A percentile compares a stretch with the other conserved stretches of the same genome.
phyloP scores from a whole-genome alignment of 2,329 filamentous ascomycete species.

The Penicillium decumbens region DNA sequence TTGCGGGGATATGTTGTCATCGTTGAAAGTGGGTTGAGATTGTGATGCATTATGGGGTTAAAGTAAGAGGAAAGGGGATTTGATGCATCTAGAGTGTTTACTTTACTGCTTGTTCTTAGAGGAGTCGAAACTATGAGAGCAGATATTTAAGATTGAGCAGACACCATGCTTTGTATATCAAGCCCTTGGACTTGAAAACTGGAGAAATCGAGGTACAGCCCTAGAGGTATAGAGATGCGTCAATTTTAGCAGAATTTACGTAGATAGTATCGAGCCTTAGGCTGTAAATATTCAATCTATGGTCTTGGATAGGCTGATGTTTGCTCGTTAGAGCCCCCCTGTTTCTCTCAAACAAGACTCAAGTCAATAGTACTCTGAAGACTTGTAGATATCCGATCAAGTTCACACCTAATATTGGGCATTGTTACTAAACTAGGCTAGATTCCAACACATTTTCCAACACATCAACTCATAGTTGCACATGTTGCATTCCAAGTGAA shows the following conservation, averaged over 20 bases:
- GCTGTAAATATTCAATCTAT: background rate
- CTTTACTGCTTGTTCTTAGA: too few species aligned
- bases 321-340: background rate
- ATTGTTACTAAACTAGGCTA: conserved; percentile 5
- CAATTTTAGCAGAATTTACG: too few species aligned
- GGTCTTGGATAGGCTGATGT: background rate
- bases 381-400: background rate
- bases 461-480: background rate
- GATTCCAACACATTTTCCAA: background rate
- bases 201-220: too few species aligned
- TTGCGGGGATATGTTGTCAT: background rate
- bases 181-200: background rate
- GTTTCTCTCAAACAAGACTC: background rate
- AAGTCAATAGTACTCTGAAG: background rate
- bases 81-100: too few species aligned
- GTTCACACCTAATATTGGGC: conserved; percentile 28
- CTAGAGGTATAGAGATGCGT: too few species aligned
- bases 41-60: background rate
- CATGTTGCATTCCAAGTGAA: background rate
- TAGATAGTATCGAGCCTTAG: too few species aligned
- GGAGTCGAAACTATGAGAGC: too few species aligned
- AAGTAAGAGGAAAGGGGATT: too few species aligned
- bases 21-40: background rate
- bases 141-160: too few species aligned
- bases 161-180: background rate